Base-by-base conservation (phyloP, 2,329 filamentous ascomycete genomes). In the Lasiodiplodia citricola region DNA sequence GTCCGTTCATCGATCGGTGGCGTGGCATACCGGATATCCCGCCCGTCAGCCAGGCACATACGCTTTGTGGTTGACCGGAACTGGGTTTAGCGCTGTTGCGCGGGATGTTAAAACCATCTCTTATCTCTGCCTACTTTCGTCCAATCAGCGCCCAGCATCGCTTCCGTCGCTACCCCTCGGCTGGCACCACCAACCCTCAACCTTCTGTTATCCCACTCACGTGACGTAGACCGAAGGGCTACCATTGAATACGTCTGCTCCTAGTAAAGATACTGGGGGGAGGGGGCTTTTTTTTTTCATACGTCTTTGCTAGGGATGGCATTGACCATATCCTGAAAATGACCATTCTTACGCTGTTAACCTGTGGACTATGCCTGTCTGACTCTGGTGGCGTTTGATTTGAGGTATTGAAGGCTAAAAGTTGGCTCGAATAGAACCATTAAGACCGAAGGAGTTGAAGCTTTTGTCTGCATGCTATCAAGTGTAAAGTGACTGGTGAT, bases 81-180 rank as follows among this genome's bases (percentile, higher is more conserved):
- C 50, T 10, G 23, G 47, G 52, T 23, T 66, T 56, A 44, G 64
- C 64, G 64, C 31, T 47, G 57, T 38, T 57, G 25, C 41, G 47
- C 64, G 25, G 64, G 51, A 28, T 35, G 52, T 21, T 13, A 18
- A 67, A 38, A 44, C 21, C 57, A 14, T 16, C n/a, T 35, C 55
- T 60, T 51, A 60, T 58, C 41, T 67, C 41, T 60, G 44, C 41
- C n/a, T n/a, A 7, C 55, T 52, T 6, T 21, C 25, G 8, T 21
- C 65, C 65, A 60, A 67, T 67, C 28, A 67, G 54, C 44, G 23
- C 14, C 14, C n/a, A 2, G 2, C 13, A 23, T 3, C 23, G 21
- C 13, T 57, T 31, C 21, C 56, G 38, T 38, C 38, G 13, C 31
- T 31, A 16, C n/a, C 44, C 28, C 18, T n/a, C 44, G 37, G 35